Conservation (phyloP, 176 grass and related monocot genomes). For the Pharus latifolius region DNA sequence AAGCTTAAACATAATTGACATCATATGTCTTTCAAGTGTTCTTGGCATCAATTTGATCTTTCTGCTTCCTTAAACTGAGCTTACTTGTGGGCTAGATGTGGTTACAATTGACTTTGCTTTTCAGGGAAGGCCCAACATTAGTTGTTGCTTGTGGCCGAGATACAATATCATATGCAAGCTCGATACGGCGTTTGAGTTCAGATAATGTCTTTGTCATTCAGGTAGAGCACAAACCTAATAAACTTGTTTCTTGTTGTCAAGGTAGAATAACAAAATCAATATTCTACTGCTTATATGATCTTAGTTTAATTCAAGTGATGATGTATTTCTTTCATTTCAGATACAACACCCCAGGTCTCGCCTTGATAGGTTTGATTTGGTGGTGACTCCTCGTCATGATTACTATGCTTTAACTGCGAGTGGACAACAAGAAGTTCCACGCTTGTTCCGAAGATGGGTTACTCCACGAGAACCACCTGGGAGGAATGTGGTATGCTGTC, state of each 20-base stretch:
- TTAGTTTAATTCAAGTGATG: background rate
- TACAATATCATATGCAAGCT: constrained; percentile 77
- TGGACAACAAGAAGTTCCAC: constrained; percentile 69
- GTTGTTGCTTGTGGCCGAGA: constrained; percentile 84
- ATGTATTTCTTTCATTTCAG: constrained; percentile 33
- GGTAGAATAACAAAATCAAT: background rate
- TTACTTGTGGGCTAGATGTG: background rate
- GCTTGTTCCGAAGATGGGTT: constrained; percentile 62
- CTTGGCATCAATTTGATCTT: background rate
- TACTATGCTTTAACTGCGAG: constrained; percentile 74
- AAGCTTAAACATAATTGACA: background rate
- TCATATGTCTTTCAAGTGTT: background rate
- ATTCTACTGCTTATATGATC: background rate
- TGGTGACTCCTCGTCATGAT: constrained; percentile 84
- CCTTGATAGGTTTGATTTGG: constrained; percentile 85
- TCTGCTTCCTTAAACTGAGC: constrained; percentile 2
- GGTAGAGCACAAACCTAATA: constrained; percentile 31
- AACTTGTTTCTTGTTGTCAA: background rate
- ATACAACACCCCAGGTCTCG: constrained; percentile 79
- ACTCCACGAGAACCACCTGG: constrained; percentile 69
- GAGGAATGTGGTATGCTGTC: constrained; percentile 62
- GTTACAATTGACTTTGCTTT: constrained; percentile 19
- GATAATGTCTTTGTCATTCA: constrained; percentile 91
- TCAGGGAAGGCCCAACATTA: constrained; percentile 75
- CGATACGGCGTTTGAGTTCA: constrained; percentile 55